These are phyloP conservation scores for Boletus eberwhitei DNA, from an alignment of 768 basidiomycete species.

Conservation along the genomic window DNA sequence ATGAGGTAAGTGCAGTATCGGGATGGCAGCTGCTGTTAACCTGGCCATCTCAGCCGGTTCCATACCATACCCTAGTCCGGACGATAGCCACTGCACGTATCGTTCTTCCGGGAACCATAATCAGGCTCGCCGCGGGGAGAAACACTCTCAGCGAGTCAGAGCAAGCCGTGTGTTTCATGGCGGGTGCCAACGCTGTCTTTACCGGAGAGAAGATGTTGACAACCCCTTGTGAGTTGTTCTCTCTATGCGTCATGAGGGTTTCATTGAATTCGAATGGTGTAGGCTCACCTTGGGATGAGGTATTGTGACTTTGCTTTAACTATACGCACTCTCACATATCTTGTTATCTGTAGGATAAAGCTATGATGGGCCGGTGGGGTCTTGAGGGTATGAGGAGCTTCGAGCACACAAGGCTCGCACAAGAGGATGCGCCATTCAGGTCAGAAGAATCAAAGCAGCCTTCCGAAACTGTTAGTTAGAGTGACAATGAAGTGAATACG, in stretches of 20 bases:
- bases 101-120: constrained; percentile 88
- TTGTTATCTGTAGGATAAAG: constrained; percentile 62
- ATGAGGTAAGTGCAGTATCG: constrained; percentile 55
- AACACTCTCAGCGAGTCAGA: constrained; percentile 86
- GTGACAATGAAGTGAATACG: not conserved
- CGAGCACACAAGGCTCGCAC: constrained; percentile 61
- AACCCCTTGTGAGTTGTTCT: constrained; percentile 73
- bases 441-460: not conserved
- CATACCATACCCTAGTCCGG: constrained; percentile 80
- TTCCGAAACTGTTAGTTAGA: not conserved
- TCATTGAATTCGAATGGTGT: constrained; percentile 9
- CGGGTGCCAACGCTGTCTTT: constrained; percentile 96
- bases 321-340: not conserved
- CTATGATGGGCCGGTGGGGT: constrained; percentile 93
- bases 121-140: constrained; percentile 91
- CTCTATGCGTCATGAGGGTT: not conserved
- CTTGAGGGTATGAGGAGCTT: constrained; percentile 90
- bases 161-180: constrained; percentile 98
- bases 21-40: constrained; percentile 5
- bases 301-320: constrained; percentile 24
- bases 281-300: constrained; percentile 96
- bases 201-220: constrained; percentile 99
- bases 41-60: constrained; percentile 55
- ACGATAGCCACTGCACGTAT: constrained; percentile 95
- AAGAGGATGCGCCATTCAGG: constrained; percentile 43